phyloP scores from a whole-genome alignment of 1,139 yeast genomes.

The Candida smagusa region DNA sequence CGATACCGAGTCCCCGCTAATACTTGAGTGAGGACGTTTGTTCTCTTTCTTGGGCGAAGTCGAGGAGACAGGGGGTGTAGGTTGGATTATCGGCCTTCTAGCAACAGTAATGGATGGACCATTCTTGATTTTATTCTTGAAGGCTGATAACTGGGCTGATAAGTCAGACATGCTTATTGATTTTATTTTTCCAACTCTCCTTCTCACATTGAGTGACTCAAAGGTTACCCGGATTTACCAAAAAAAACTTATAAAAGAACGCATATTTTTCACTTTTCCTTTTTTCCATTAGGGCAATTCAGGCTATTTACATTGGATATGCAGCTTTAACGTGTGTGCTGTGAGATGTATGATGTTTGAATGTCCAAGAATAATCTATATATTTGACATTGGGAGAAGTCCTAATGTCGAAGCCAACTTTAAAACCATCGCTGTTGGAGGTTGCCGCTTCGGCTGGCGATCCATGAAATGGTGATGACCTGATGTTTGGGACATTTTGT shows the following conservation, averaged over 20 bases:
- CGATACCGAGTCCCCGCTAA: constrained; percentile 24
- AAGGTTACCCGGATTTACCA: not conserved
- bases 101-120: constrained; percentile 44
- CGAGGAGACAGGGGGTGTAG: constrained; percentile 1
- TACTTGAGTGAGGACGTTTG: constrained; percentile 6
- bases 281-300: constrained; percentile 6
- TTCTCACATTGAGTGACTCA: not conserved
- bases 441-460: constrained; percentile 25
- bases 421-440: constrained; percentile 40
- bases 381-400: constrained; percentile 13
- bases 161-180: constrained; percentile 35
- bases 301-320: not conserved
- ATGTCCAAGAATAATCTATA: constrained; percentile 24
- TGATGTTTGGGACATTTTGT: constrained; percentile 24
- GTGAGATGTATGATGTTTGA: constrained; percentile 12
- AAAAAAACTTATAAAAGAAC: not conserved
- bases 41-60: constrained; percentile 10
- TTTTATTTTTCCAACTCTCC: not conserved
- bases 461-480: constrained; percentile 49
- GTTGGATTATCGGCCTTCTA: constrained; percentile 21
- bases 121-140: constrained; percentile 45
- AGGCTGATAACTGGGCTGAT: constrained; percentile 47
- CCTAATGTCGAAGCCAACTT: constrained; percentile 31
- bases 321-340: constrained; percentile 2
- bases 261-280: not conserved